phyloP scores from a whole-genome alignment of 345 rosid genomes.

The Eutrema yunnanense region DNA sequence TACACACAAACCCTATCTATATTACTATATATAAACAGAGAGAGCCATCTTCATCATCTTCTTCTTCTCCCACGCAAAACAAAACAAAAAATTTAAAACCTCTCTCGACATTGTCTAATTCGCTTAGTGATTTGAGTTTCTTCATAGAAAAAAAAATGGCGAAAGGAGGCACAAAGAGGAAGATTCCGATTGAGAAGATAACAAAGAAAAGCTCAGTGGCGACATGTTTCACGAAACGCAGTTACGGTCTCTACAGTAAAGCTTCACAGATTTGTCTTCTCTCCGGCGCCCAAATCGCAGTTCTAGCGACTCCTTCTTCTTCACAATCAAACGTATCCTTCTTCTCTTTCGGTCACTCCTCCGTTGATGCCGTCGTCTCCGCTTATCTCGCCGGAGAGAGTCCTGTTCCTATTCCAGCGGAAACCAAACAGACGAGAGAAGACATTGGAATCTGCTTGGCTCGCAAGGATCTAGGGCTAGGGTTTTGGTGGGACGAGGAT shows the following conservation, averaged over 20 bases:
- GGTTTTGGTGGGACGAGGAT: not conserved
- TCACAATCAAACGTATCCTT: not conserved
- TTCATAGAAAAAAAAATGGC: not conserved
- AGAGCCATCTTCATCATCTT: not conserved
- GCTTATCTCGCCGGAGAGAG: not conserved
- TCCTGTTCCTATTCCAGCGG: not conserved
- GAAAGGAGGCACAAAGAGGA: conserved; percentile 7
- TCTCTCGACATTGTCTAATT: not conserved
- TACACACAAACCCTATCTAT: not conserved
- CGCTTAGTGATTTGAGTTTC: not conserved
- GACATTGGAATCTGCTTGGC: not conserved
- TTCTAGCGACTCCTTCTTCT: not conserved
- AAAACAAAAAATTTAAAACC: not conserved
- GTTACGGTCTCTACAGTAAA: not conserved
- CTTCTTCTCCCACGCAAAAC: not conserved
- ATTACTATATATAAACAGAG: not conserved
- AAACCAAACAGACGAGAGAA: not conserved
- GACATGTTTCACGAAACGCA: not conserved
- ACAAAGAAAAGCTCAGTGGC: not conserved
- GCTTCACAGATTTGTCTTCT: not conserved
- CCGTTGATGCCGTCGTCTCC: not conserved
- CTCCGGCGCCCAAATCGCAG: not conserved
- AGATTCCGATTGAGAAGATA: not conserved
- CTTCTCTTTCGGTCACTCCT: conserved; percentile 9
- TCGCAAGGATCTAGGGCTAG: conserved; percentile 1